A percentile compares a stretch with the other conserved stretches of the same genome.
Evolutionary conservation across 306 rosid genomes (phyloP).

Genomic region (Alnus rubra): DNA sequence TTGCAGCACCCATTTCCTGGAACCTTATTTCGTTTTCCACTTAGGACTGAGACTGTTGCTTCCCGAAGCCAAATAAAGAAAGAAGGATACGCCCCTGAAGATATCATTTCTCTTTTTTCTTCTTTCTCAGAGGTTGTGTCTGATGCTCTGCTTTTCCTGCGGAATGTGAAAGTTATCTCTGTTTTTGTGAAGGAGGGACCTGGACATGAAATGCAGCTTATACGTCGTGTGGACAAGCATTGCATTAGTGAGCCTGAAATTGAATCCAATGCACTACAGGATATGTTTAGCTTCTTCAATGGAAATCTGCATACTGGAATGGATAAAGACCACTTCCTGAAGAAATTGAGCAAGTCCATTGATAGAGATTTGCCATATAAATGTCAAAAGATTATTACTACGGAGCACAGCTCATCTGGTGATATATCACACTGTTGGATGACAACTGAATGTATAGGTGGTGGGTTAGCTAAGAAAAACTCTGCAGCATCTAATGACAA

Average conservation of each 20-base stretch:
- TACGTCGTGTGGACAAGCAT: conserved; percentile 69
- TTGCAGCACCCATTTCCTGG: conserved; percentile 89
- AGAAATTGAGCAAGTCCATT: conserved; percentile 60
- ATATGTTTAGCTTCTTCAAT: conserved; percentile 61
- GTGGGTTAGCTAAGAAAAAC: conserved; percentile 56
- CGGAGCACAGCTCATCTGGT: conserved; percentile 58
- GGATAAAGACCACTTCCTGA: conserved; percentile 73
- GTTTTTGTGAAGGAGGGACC: conserved; percentile 82
- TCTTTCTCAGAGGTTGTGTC: conserved; percentile 84
- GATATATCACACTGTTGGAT: conserved; percentile 77
- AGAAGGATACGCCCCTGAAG: conserved; percentile 86
- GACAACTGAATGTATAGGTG: conserved; percentile 81
- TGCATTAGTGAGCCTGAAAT: conserved; percentile 64
- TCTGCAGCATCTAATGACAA: conserved; percentile 44
- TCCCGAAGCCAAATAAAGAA: conserved; percentile 94
- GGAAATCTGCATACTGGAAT: conserved; percentile 54
- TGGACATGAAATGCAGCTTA: conserved; percentile 77
- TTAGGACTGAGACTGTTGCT: conserved; percentile 77
- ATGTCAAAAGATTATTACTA: conserved; percentile 68
- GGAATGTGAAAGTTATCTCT: conserved; percentile 75
- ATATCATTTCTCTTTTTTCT: conserved; percentile 71
- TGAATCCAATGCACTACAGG: conserved; percentile 56
- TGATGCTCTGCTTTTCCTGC: conserved; percentile 82
- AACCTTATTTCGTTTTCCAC: conserved; percentile 92
- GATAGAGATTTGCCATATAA: conserved; percentile 68